These are phyloP conservation scores for Synchytrium microbalum DNA, from an alignment of 371 early-diverging fungal species.

Conservation along the genomic window DNA sequence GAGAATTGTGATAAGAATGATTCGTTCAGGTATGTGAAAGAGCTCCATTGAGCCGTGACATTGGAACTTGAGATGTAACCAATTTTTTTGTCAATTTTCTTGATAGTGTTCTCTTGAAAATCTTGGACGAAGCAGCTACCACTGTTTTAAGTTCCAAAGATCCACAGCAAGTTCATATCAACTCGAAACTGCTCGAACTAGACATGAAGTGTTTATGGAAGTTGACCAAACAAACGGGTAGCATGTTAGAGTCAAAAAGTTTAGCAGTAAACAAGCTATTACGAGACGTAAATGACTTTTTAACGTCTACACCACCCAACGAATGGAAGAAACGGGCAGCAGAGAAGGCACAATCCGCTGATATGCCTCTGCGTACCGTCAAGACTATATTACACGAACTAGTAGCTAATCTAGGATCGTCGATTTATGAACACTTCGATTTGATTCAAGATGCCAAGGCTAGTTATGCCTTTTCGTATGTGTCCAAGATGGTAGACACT, in stretches of 20 bases:
- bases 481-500: constrained; percentile 23
- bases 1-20: constrained; percentile 73
- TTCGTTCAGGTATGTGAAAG: constrained; percentile 52
- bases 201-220: constrained; percentile 97
- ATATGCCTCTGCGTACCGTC: constrained; percentile 87
- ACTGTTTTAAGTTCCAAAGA: constrained; percentile 13
- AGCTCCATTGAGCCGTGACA: constrained; percentile 1
- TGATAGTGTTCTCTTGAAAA: constrained; percentile 19
- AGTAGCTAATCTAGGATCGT: constrained; percentile 56
- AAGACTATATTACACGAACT: constrained; percentile 83
- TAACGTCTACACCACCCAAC: constrained; percentile 64
- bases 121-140: constrained; percentile 19
- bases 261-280: constrained; percentile 50
- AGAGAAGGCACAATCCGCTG: constrained; percentile 61
- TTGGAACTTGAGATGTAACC: no score
- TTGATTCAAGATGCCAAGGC: constrained; percentile 46
- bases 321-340: constrained; percentile 82
- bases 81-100: constrained; percentile 4
- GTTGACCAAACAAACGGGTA: constrained; percentile 72
- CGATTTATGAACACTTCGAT: constrained; percentile 49
- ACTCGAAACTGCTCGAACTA: constrained; percentile 76
- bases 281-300: constrained; percentile 70
- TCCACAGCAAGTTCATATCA: constrained; percentile 46
- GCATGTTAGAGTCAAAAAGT: constrained; percentile 45
- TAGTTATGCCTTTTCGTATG: constrained; percentile 24